Base-by-base conservation (phyloP, 1,284 basidiomycete genomes). In the Sphagnurus paluster region DNA sequence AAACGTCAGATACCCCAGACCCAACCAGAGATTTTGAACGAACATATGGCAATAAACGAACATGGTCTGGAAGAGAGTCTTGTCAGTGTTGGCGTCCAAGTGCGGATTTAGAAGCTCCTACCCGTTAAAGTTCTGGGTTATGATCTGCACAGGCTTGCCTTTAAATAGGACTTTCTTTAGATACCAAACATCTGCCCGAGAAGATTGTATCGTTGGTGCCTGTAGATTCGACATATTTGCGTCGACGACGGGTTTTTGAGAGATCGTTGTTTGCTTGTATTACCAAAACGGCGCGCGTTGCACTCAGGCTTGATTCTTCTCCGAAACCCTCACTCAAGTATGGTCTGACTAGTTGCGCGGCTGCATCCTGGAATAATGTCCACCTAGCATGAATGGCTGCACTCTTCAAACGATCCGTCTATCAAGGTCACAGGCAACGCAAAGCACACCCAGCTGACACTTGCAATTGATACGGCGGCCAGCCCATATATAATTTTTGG, bases 21-120 rank as follows among this genome's bases (percentile, higher is more conserved):
- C 37, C 28, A 16, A 46, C 23, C 17, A 48, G 37, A 25, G 41
- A n/a, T 20, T 36, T 41, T 41, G 36, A 13, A 63, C 80, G 57
- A 58, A 89, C 87, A 90, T 52, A 93, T 86, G 9, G 92, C 90
- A 55, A 96, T 89, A 53, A 96, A 85, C 0, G 91, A 93, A 62
- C 93, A 97, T 5, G 92, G 93, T 49, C 84, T 91, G 25, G 44
- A 28, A 38, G 20, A 45, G 38, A 34, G 23, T 16, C 21, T 32
- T 26, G 39, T 50, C 28, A 44, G 30, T 43, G 38, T 14, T 42
- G 19, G n/a, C 41, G 34, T 23, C n/a, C n/a, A 32, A 33, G 30
- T 5, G 14, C 17, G 13, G 17, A 8, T n/a, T 7, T 33, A 30
- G 7, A 30, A 47, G 24, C 38, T 39, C 52, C 36, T 43, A 72